Evolutionary conservation across 768 basidiomycete genomes (phyloP).

Genomic region (Albatrellus ellisii): DNA sequence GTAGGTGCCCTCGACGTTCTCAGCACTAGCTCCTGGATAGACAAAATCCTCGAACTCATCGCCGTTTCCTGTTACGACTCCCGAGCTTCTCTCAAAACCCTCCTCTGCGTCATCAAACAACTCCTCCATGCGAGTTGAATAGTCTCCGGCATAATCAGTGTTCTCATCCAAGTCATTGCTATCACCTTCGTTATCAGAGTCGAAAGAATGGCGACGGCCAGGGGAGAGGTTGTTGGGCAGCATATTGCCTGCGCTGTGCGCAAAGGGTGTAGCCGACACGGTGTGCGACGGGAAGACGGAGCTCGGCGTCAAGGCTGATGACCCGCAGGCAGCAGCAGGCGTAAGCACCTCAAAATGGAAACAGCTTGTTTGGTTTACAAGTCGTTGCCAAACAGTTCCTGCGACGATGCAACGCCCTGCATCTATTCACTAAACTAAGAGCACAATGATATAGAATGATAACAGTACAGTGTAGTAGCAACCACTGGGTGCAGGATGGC

Average conservation of each 20-base stretch:
- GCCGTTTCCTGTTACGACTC: constrained; percentile 13
- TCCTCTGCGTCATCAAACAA: constrained; percentile 33
- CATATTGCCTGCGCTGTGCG: neutral
- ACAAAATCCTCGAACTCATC: constrained; percentile 46
- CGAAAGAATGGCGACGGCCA: constrained; percentile 13
- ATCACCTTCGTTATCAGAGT: constrained; percentile 26
- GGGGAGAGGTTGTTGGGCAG: no score
- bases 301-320: neutral
- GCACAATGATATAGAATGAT: constrained; percentile 13
- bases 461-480: constrained; percentile 10
- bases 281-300: neutral
- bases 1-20: constrained; percentile 38
- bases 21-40: constrained; percentile 60
- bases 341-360: neutral
- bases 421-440: constrained; percentile 2
- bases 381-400: neutral
- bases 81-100: neutral
- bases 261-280: neutral
- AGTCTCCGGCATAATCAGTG: constrained; percentile 39
- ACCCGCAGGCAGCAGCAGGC: neutral
- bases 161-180: constrained; percentile 30
- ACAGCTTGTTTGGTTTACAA: neutral
- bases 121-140: constrained; percentile 59
- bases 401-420: neutral
- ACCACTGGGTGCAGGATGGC: neutral